These are phyloP conservation scores for Pontederia crassipes DNA, from an alignment of 176 grass and related monocot genomes.

Conservation along the genomic window DNA sequence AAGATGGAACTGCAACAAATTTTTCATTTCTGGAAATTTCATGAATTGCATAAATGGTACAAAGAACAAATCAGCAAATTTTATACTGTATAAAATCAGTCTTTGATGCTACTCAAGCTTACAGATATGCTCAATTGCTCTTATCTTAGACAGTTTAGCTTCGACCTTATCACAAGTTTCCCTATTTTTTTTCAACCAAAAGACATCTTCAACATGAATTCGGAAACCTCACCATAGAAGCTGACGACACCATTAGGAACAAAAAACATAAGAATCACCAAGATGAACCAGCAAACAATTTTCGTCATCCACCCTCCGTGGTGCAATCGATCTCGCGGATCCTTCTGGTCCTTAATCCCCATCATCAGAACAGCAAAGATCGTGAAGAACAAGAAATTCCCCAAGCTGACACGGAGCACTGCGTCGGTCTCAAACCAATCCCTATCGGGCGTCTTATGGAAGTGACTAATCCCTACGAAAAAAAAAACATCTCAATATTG, in stretches of 20 bases:
- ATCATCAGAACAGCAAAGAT: conserved; percentile 82
- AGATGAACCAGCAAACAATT: conserved; percentile 78
- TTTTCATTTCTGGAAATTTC: too few species aligned
- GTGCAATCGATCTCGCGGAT: conserved; percentile 86
- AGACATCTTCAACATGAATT: neutral
- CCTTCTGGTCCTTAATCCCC: conserved; percentile 98
- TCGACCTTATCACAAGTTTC: neutral
- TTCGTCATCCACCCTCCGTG: conserved; percentile 98
- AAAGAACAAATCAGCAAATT: too few species aligned
- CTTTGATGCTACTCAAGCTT: neutral
- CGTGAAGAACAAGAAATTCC: conserved; percentile 98
- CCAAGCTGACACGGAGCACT: conserved; percentile 91
- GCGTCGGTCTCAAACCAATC: conserved; percentile 99
- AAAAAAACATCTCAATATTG: neutral
- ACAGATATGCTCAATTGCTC: neutral
- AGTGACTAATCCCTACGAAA: conserved; percentile 95
- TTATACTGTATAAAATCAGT: too few species aligned
- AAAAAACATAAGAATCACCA: conserved; percentile 96
- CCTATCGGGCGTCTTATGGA: conserved; percentile 80
- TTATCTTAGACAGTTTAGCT: neutral
- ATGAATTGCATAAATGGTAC: too few species aligned
- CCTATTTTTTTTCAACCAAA: neutral
- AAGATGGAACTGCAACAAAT: too few species aligned
- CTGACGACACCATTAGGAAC: conserved; percentile 85
- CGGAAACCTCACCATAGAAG: conserved; percentile 57